Base-by-base conservation (phyloP, 345 rosid genomes). In the Brassica cretica region DNA sequence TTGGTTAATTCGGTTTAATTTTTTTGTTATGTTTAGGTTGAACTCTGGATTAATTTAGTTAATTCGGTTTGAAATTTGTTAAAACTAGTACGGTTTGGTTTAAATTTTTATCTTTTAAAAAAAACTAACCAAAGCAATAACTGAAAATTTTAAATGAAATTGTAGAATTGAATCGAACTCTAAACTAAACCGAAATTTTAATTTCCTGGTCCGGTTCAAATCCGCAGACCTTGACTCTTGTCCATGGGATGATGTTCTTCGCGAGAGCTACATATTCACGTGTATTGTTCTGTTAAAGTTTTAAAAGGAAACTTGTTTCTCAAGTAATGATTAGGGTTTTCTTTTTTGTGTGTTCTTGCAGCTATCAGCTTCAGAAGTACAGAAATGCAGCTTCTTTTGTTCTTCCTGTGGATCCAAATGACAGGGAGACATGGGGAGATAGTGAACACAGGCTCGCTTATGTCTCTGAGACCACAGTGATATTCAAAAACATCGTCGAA, bases 321-420 rank as follows among this genome's bases (percentile, higher is more conserved):
- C n/a, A 72, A 78, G 55, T 60, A 72, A 51, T 68, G 63, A 25
- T 64, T 16, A 53, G 60, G 60, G 18, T 53, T 53, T 1, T 6
- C 3, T 15, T 16, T 16, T 19, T 0, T 16, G 12, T 73, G 24
- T 5, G 59, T 15, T 11, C 8, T 15, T 84, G 88, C 90, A 95
- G 99, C 82, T 91, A 93, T 70, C 99, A 95, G 92, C 97, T 95
- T 55, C 99, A 95, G 65, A 95, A 95, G 78, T 95, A 95, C 82
- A 89, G 98, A 76, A 86, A 88, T 29, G 98, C 98, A 2, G 90
- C 90, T 30, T 95, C 99, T 1, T 93, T 87, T 75, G 99, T 95
- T 24, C 94, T 95, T 32, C 99, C 99, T 0, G 96, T 91, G 6
- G 94, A 95, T 63, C 94, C 91, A 4, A 85, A 84, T 1, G 94